Percentiles rank a stretch among this genome's conserved stretches.
phyloP scores from a whole-genome alignment of 2,329 filamentous ascomycete genomes.

The Exserohilum turcica region DNA sequence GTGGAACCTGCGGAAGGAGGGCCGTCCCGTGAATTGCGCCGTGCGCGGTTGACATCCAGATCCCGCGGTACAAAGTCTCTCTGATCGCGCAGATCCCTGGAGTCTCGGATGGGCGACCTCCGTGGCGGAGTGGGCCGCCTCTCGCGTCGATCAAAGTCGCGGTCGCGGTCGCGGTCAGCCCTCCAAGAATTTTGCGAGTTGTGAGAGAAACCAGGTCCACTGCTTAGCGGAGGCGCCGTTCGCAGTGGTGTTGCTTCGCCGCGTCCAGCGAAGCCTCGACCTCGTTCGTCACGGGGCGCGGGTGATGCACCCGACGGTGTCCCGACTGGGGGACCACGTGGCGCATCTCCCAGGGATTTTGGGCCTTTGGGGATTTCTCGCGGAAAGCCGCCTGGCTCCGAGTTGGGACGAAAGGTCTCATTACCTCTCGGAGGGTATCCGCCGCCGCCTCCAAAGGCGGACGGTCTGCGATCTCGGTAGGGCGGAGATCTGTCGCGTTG shows the following conservation, averaged over 20 bases:
- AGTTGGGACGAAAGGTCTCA: slow-evolving; percentile 36
- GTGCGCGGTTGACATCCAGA: slow-evolving; percentile 69
- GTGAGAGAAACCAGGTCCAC: slow-evolving; percentile 26
- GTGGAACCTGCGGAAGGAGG: slow-evolving; percentile 73
- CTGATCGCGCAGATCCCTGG: slow-evolving; percentile 65
- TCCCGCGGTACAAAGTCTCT: slow-evolving; percentile 65
- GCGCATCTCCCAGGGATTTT: slow-evolving; percentile 73
- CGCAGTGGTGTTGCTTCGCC: slow-evolving; percentile 67
- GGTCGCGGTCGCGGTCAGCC: slow-evolving; percentile 57
- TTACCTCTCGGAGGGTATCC: slow-evolving; percentile 58
- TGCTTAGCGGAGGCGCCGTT: slow-evolving; percentile 58
- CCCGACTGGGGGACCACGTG: slow-evolving; percentile 46
- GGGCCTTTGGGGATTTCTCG: slow-evolving; percentile 78
- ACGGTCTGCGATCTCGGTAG: slow-evolving; percentile 70
- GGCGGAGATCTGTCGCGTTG: slow-evolving; percentile 53
- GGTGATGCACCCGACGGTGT: slow-evolving; percentile 39
- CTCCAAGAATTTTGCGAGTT: slow-evolving; percentile 59
- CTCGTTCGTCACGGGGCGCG: slow-evolving; percentile 60
- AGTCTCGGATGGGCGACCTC: slow-evolving; percentile 65
- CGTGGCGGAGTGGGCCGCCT: slow-evolving; percentile 66
- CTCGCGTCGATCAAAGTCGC: slow-evolving; percentile 60
- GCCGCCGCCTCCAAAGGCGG: slow-evolving; percentile 63
- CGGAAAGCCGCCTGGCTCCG: slow-evolving; percentile 37
- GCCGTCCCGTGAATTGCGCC: slow-evolving; percentile 73
- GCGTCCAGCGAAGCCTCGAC: slow-evolving; percentile 63